These are phyloP conservation scores for Candida easanensis DNA, from an alignment of 805 yeast genomes.

Conservation along the genomic window DNA sequence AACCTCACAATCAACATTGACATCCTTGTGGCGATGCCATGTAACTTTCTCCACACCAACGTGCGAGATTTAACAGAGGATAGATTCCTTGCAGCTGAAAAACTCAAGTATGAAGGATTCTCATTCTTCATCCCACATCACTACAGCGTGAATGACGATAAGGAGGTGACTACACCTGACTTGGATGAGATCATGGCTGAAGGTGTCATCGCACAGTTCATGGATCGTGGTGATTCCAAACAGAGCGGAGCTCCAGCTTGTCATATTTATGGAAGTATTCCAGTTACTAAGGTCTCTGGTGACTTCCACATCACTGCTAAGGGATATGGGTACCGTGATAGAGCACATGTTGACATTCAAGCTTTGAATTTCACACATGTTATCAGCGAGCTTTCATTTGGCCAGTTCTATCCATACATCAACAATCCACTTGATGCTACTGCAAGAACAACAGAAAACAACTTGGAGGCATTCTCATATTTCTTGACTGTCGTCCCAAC, in stretches of 20 bases:
- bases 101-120: slow-evolving; percentile 67
- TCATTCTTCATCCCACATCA: slow-evolving; percentile 51
- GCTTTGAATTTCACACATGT: slow-evolving; percentile 78
- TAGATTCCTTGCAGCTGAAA: slow-evolving; percentile 71
- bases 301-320: slow-evolving; percentile 80
- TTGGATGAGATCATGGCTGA: slow-evolving; percentile 65
- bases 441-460: slow-evolving; percentile 50
- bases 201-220: slow-evolving; percentile 63
- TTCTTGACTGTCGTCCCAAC: slow-evolving; percentile 84
- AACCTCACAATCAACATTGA: slow-evolving; percentile 74
- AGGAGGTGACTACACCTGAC: slow-evolving; percentile 54
- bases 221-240: slow-evolving; percentile 38
- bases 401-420: slow-evolving; percentile 82
- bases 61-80: slow-evolving; percentile 79
- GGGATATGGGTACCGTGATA: slow-evolving; percentile 56
- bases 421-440: slow-evolving; percentile 86
- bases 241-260: slow-evolving; percentile 69
- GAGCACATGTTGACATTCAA: slow-evolving; percentile 45
- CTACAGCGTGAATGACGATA: slow-evolving; percentile 44
- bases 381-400: slow-evolving; percentile 85
- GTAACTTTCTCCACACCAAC: slow-evolving; percentile 70
- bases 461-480: slow-evolving; percentile 57
- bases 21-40: slow-evolving; percentile 79
- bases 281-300: slow-evolving; percentile 84
- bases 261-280: slow-evolving; percentile 76